Percentiles rank a stretch among this genome's conserved stretches.
Evolutionary conservation across 2,329 filamentous ascomycete genomes (phyloP).

Genomic region (Penicillium janthinellum): DNA sequence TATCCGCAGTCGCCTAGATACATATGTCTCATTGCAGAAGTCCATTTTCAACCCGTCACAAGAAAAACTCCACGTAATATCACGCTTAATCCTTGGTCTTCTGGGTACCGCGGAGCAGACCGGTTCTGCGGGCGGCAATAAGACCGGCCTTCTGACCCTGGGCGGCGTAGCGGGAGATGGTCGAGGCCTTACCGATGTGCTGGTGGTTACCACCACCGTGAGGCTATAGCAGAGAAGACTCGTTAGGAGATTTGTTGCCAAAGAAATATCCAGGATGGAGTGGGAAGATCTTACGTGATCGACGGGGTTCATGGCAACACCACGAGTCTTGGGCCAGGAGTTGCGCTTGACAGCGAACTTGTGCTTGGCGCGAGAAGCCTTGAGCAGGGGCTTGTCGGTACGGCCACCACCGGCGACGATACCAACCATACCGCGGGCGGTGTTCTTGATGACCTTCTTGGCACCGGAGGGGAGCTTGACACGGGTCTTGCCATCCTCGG

Average conservation of each 20-base stretch:
- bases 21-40: slow-evolving; percentile 46
- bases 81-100: slow-evolving; percentile 94
- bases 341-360: slow-evolving; percentile 99
- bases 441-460: slow-evolving; percentile 97
- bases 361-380: slow-evolving; percentile 99
- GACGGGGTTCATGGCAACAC: slow-evolving; percentile 99
- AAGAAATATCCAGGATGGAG: background rate
- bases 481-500: slow-evolving; percentile 98
- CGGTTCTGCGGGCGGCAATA: slow-evolving; percentile 98
- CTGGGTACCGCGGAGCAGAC: slow-evolving; percentile 99
- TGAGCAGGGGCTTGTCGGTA: slow-evolving; percentile 99
- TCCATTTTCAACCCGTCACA: slow-evolving; percentile 46
- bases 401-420: slow-evolving; percentile 99
- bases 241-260: slow-evolving; percentile 22
- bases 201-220: slow-evolving; percentile 99
- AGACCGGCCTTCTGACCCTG: slow-evolving; percentile 99
- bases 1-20: slow-evolving; percentile 46
- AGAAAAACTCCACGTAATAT: slow-evolving; percentile 62
- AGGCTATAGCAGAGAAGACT: slow-evolving; percentile 52
- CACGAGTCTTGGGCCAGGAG: slow-evolving; percentile 99
- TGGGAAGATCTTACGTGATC: slow-evolving; percentile 70
- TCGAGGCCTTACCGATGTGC: slow-evolving; percentile 99
- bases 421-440: slow-evolving; percentile 95
- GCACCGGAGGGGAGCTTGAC: slow-evolving; percentile 98
- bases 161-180: slow-evolving; percentile 96